A percentile compares a stretch with the other conserved stretches of the same genome.
phyloP scores from a whole-genome alignment of 768 basidiomycete species.

The Pleurotus salmoneostramineus region DNA sequence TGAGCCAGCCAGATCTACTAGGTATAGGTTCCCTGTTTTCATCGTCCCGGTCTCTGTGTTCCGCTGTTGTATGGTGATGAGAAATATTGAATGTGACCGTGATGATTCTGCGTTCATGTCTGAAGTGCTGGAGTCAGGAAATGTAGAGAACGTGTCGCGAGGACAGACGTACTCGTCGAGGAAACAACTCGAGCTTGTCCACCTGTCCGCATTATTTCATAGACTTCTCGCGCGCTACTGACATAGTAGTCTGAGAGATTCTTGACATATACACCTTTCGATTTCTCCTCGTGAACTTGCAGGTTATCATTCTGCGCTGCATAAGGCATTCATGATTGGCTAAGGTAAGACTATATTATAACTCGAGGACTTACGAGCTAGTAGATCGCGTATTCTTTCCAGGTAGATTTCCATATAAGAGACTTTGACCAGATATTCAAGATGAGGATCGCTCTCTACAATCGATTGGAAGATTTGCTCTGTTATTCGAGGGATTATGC shows the following conservation, averaged over 20 bases:
- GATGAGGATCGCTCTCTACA: conserved; percentile 87
- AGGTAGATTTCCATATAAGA: conserved; percentile 99
- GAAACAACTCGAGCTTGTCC: conserved; percentile 88
- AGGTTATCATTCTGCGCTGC: conserved; percentile 96
- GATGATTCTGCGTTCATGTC: conserved; percentile 99
- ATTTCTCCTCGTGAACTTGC: conserved; percentile 98
- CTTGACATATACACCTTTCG: conserved; percentile 97
- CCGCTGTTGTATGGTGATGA: conserved; percentile 94
- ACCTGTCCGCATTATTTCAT: conserved; percentile 98
- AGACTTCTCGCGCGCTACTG: conserved; percentile 91
- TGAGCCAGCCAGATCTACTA: conserved; percentile 97
- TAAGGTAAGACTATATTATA: neutral
- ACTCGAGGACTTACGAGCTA: conserved; percentile 71
- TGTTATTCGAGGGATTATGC: conserved; percentile 96
- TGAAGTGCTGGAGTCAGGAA: conserved; percentile 24
- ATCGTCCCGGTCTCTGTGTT: conserved; percentile 95
- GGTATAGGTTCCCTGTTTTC: conserved; percentile 95
- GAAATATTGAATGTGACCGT: conserved; percentile 97
- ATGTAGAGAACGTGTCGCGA: conserved; percentile 1
- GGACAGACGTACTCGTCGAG: conserved; percentile 72
- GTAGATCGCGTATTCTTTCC: conserved; percentile 90
- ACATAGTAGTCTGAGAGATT: conserved; percentile 97
- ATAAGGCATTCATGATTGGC: conserved; percentile 8
- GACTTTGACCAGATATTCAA: conserved; percentile 99
- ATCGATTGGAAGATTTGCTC: conserved; percentile 99